A percentile compares a stretch with the other conserved stretches of the same genome.
These are phyloP conservation scores for Iodosphaeria phyllophila DNA, from an alignment of 2,329 filamentous ascomycete genomes.

Conservation along the genomic window DNA sequence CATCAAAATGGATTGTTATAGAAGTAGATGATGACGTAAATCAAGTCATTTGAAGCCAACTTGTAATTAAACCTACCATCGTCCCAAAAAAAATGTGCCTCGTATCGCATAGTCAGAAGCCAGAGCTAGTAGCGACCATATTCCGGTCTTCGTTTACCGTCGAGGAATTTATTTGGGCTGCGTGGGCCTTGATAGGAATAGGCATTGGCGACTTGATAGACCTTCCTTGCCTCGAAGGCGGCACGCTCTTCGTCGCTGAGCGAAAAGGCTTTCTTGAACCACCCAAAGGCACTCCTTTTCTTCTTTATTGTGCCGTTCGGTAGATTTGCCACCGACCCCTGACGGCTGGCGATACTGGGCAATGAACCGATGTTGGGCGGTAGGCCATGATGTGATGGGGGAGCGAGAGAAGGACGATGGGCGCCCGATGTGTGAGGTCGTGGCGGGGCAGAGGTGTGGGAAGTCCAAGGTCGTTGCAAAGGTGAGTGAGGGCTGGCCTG, in stretches of 20 bases:
- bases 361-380: no score
- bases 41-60: no score
- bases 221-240: constrained; percentile 36
- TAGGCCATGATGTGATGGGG: no score
- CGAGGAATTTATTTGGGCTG: constrained; percentile 34
- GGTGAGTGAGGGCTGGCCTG: constrained; percentile 45
- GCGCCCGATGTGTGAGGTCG: constrained; percentile 11
- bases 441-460: constrained; percentile 17
- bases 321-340: no score
- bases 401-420: constrained; percentile 1
- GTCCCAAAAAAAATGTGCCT: neutral
- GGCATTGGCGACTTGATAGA: constrained; percentile 21
- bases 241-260: constrained; percentile 44
- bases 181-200: constrained; percentile 32
- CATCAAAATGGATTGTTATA: no score
- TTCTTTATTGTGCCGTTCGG: constrained; percentile 45
- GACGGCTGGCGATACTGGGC: no score
- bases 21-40: no score
- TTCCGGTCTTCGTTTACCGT: constrained; percentile 27
- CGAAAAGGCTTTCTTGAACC: constrained; percentile 49
- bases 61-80: neutral
- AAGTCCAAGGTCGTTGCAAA: constrained; percentile 36
- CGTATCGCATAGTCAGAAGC: neutral
- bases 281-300: constrained; percentile 48
- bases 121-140: constrained; percentile 4